phyloP scores from a whole-genome alignment of 257 asterid genomes.

The Solanum boliviense region DNA sequence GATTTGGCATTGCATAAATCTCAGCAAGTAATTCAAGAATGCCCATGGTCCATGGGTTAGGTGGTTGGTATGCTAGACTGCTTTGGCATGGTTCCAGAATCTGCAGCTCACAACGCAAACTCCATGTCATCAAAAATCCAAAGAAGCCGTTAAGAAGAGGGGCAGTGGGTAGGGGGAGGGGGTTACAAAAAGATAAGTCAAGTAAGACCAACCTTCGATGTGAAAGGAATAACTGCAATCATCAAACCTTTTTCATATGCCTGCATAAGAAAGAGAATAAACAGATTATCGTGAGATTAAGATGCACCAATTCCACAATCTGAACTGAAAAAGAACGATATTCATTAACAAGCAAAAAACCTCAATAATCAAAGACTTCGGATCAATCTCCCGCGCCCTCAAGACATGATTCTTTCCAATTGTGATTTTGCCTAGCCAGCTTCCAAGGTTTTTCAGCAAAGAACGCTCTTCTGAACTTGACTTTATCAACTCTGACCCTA shows the following conservation, averaged over 20 bases:
- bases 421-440: constrained; percentile 99
- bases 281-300: neutral
- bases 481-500: constrained; percentile 93
- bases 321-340: neutral
- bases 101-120: constrained; percentile 26
- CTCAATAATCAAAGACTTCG: constrained; percentile 77
- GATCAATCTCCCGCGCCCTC: constrained; percentile 89
- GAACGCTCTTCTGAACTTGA: constrained; percentile 96
- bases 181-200: neutral
- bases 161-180: neutral
- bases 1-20: constrained; percentile 91
- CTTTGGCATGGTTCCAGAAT: constrained; percentile 81
- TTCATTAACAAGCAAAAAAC: constrained; percentile 17
- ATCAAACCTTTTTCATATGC: constrained; percentile 87
- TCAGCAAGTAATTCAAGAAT: constrained; percentile 88
- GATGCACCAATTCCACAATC: neutral
- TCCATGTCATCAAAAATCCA: neutral
- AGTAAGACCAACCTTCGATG: constrained; percentile 59
- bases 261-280: neutral
- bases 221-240: constrained; percentile 97
- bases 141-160: neutral
- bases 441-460: constrained; percentile 83
- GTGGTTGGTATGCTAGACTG: constrained; percentile 95
- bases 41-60: constrained; percentile 99
- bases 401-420: constrained; percentile 91